Base-by-base conservation (phyloP, 805 yeast genomes). In the Metschnikowia gruessii region DNA sequence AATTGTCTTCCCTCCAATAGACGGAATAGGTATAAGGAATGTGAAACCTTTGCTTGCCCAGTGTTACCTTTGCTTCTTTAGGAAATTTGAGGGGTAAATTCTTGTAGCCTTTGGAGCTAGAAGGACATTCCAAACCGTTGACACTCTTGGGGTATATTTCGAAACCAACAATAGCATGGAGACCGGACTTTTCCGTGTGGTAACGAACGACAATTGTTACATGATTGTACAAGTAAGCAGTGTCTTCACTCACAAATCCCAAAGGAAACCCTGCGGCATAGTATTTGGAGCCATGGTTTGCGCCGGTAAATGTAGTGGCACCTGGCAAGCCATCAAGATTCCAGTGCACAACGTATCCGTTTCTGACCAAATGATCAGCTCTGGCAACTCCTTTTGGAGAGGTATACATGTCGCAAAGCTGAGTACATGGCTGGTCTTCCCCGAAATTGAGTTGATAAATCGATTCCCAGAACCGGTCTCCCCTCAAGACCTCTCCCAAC, bases 121-220 rank as follows among this genome's bases (percentile, higher is more conserved):
- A 91, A 1, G 95, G 95, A 63, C 96, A 89, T 42, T 65, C 74
- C 61, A 65, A 76, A 62, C 75, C 81, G 36, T 76, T 69, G 11
- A 86, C 91, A 44, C 94, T 85, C 61, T 81, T 83, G 10, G 96
- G 96, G 60, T 89, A 89, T 12, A 88, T 87, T 66, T 89, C 97
- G 56, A 90, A 86, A 0, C 96, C 97, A 16, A 89, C 95, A 55
- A 89, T 87, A 3, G 87, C 74, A 52, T 75, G 71, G 41, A 67
- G 48, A 1, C 61, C 59, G 0, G 59, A 70, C 70, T 41, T 69
- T 16, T 67, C 73, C 5, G 50, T 50, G 55, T 87, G 85, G 66
- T 81, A 86, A 57, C 96, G 75, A 36, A 89, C 74, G 12, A 90
- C 92, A 45, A 89, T 58, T 84, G 85, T 85, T 9, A 85, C 81